Conservation (phyloP, 192 early-diverging fungal species). For the Helicostylum pulchrum region DNA sequence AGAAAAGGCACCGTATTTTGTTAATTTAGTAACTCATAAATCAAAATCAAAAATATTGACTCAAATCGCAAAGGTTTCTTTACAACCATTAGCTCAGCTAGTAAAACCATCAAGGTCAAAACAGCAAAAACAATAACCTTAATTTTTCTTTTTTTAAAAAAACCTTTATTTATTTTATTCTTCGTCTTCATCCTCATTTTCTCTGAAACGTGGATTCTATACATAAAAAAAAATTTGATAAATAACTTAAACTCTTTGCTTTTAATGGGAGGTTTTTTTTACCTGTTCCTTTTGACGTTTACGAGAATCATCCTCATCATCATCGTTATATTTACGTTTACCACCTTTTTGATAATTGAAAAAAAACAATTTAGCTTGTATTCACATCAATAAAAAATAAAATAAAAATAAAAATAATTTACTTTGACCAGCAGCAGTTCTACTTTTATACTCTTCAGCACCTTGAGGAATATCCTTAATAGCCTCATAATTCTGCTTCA, state of each 20-base stretch:
- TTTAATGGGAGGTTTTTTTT: not conserved
- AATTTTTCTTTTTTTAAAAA: not conserved
- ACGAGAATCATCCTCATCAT: constrained; percentile 37
- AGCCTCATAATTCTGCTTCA: constrained; percentile 66
- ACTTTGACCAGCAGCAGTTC: constrained; percentile 10
- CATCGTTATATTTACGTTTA: constrained; percentile 21
- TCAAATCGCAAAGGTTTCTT: too few relatives aligned
- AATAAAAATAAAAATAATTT: not conserved
- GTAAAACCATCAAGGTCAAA: too few relatives aligned
- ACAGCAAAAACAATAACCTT: too few relatives aligned
- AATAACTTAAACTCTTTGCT: not conserved
- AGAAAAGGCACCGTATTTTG: too few relatives aligned
- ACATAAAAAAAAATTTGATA: not conserved
- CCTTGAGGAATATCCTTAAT: constrained; percentile 56
- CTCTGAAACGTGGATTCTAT: constrained; percentile 50
- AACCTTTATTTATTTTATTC: constrained; percentile 17
- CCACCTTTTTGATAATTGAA: not conserved
- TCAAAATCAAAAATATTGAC: too few relatives aligned
- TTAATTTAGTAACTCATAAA: too few relatives aligned
- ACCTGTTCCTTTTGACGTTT: constrained; percentile 35
- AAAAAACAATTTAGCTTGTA: not conserved
- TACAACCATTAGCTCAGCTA: too few relatives aligned
- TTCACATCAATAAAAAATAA: too few relatives aligned
- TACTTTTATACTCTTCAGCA: constrained; percentile 42
- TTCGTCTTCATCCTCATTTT: constrained; percentile 41